Evolutionary conservation across 495 filamentous ascomycete species (phyloP), one percentile per base, ranked within the genome.

Genomic region (Mytilinidion resinicola): DNA sequence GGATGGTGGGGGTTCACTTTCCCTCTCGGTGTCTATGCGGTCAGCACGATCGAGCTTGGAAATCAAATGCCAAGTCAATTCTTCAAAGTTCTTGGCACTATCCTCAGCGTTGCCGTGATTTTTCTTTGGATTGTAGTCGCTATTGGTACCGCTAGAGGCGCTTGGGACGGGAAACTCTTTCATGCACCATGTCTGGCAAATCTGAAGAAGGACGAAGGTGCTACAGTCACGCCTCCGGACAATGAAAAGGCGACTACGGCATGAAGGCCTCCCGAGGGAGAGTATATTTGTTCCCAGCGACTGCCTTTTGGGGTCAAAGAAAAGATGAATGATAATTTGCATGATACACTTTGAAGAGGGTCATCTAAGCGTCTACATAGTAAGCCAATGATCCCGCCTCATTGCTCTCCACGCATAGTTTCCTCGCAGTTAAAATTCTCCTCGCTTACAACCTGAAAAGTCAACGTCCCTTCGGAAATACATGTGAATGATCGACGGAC

Each of bases 1-100:
- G 70, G 71, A 0, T 72, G 69, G 68, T 73, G 71, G 70, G 69
- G 68, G 4, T 73, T 72, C 50, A 72, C 69, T 7, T 73, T 73
- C 42, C 71, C 71, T 6, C 59, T 73, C 4, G 71, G 70, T 10
- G 71, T 73, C 14, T 73, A 63, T 47, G 59, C 68, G 15, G 51
- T 66, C 25, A 62, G 59, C 46, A 73, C 71, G 1, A 67, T 73
- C 19, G 42, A 63, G 11, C 66, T 73, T 54, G 71, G 71, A 5
- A 37, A 65, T 8, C 62, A 69, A 48, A 62, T 73, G 58, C 69
- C 71, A 14, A 67, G 63, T 14, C 44, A 56, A 8, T 73, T 73
- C 60, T 73, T 72, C 53, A 64, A 60, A 10, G 65, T 73, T 1
- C 61, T 73, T 7, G 71, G 71, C 10, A 73, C 68, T 3, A 63